These are phyloP conservation scores for Crepidotus sp. DNA, from an alignment of 1,284 basidiomycete species.

Conservation along the genomic window DNA sequence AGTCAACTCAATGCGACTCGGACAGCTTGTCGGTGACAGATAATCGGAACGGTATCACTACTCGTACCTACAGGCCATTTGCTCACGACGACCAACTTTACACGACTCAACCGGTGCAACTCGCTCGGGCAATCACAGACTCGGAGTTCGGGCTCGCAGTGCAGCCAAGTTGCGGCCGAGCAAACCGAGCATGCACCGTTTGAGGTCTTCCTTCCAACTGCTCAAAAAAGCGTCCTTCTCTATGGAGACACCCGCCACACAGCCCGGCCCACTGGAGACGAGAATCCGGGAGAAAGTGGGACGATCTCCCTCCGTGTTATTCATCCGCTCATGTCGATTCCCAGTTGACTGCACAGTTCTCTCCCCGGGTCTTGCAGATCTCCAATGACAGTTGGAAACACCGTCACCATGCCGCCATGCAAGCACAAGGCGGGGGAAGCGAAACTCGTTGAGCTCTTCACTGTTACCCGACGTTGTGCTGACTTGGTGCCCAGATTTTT, in stretches of 20 bases:
- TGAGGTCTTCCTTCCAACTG: neutral
- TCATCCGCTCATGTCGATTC: conserved; percentile 12
- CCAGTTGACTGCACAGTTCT: conserved; percentile 51
- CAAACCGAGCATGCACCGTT: neutral
- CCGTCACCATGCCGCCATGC: conserved; percentile 70
- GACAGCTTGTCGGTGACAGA: too few relatives aligned
- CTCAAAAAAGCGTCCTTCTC: neutral
- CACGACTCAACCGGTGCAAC: neutral
- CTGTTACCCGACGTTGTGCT: conserved; percentile 17
- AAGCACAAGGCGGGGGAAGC: conserved; percentile 47
- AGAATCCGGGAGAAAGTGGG: conserved; percentile 50
- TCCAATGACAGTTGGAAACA: conserved; percentile 73
- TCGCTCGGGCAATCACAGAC: neutral
- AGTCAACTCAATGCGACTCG: too few relatives aligned
- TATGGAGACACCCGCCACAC: conserved; percentile 9
- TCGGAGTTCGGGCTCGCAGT: too few relatives aligned
- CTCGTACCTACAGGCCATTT: neutral
- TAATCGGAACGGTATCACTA: neutral
- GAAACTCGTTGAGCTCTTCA: conserved; percentile 42
- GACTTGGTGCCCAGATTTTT: conserved; percentile 51
- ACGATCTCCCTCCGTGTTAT: neutral
- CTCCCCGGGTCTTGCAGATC: conserved; percentile 51
- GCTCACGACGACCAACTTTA: conserved; percentile 3
- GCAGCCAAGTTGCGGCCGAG: too few relatives aligned
- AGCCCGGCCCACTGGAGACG: conserved; percentile 35